These are phyloP conservation scores for Boletus rufocinnamomeus DNA, from an alignment of 768 basidiomycete genomes.

Conservation along the genomic window DNA sequence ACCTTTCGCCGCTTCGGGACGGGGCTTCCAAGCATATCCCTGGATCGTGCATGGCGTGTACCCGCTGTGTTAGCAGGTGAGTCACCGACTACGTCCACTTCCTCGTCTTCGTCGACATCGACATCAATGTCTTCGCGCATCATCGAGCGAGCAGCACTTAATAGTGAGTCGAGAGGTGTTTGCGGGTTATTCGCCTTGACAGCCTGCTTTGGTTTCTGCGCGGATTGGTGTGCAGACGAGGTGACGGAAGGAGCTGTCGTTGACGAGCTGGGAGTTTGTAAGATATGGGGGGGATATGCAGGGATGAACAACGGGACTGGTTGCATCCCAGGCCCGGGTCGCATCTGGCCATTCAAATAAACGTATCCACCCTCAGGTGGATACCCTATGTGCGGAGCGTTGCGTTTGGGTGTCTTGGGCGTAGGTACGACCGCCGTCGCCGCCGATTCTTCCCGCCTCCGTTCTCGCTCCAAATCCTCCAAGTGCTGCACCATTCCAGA, in stretches of 20 bases:
- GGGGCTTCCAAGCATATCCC: constrained; percentile 37
- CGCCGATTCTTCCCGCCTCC: constrained; percentile 27
- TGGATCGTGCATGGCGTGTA: constrained; percentile 31
- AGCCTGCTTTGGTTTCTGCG: constrained; percentile 21
- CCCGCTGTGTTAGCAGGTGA: constrained; percentile 25
- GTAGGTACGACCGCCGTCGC: constrained; percentile 23
- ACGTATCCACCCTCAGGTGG: constrained; percentile 29
- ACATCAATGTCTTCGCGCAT: constrained; percentile 41
- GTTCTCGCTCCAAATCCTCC: constrained; percentile 36
- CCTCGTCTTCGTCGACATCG: constrained; percentile 35
- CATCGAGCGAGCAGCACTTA: constrained; percentile 62
- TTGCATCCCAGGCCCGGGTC: constrained; percentile 29
- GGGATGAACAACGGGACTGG: constrained; percentile 35
- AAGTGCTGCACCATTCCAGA: constrained; percentile 48
- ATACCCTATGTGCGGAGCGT: constrained; percentile 30
- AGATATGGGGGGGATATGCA: constrained; percentile 29
- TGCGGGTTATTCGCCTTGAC: constrained; percentile 32
- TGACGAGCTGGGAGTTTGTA: constrained; percentile 36
- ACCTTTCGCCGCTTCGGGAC: constrained; percentile 42
- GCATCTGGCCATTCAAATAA: constrained; percentile 32
- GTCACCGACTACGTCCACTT: constrained; percentile 23
- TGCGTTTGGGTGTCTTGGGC: constrained; percentile 34
- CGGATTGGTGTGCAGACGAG: constrained; percentile 23
- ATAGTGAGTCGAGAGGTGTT: constrained; percentile 58
- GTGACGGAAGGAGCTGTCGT: constrained; percentile 30